Evolutionary conservation across 2,329 filamentous ascomycete species (phyloP), one percentile per base, ranked within the genome.

Genomic region (Fusarium neocosmosporiellum): DNA sequence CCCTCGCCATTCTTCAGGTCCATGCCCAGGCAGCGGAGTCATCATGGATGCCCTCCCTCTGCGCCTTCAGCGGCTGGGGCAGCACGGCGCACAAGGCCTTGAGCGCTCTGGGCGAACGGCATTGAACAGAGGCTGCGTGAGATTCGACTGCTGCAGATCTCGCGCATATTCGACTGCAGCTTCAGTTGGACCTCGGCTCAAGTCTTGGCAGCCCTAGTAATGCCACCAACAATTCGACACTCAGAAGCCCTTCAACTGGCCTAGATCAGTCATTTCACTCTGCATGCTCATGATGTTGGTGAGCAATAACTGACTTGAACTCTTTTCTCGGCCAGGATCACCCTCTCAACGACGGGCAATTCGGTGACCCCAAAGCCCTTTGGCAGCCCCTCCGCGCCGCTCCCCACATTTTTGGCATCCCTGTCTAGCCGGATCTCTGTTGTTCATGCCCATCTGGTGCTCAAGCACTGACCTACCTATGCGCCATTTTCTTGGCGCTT

Each of bases 401-500:
- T 50, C 71, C 68, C 71, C 71, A 74, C 71, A 74, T 60, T 72
- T 72, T 60, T 29, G 61, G 61, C 27, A 74, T 65, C 71, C 71
- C 57, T 74, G 71, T 72, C 71, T 74, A 74, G 71, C 50, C 71
- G 46, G 71, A 74, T 74, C 71, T 74, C 68, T 48, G 22, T 59
- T 65, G 62, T 57, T 65, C 54, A 59, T 37, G 54, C 48, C 62
- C 62, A 59, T 59, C 53, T 59, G 31, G 68, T 55, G 27, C 24
- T 59, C 54, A 37, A 48, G 61, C 50, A 55, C 61, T 66, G 46
- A 64, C 55, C 60, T 43, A 27, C 33, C 54, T 36, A 66, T 74
- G 72, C 72, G 72, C 72, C 72, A 74, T 74, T 74, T 66, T 74
- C 72, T 74, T 74, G 72, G 72, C 72, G 65, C 67, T 70, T 53